Conservation (phyloP, 768 basidiomycete genomes). For the Naematelia encephala region DNA sequence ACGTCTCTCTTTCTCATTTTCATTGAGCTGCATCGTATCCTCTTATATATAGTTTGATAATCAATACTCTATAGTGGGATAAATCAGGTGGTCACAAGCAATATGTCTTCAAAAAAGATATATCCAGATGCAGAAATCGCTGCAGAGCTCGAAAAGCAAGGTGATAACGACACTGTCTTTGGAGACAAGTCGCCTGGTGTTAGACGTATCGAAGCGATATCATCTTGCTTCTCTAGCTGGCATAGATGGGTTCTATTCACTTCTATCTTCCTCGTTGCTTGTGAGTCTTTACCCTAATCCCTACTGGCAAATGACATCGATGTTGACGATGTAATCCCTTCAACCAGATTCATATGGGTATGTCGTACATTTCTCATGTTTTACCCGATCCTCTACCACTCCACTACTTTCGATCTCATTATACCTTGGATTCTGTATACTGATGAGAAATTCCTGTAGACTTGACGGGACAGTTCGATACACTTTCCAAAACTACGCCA, state of each 20-base stretch:
- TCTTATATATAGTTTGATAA: too few species aligned
- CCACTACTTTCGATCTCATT: slow-evolving; percentile 1
- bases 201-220: slow-evolving; percentile 43
- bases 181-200: slow-evolving; percentile 41
- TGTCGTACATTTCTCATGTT: neutral
- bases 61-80: too few species aligned
- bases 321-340: slow-evolving; percentile 1
- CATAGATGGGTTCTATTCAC: slow-evolving; percentile 36
- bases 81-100: too few species aligned
- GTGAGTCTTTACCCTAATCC: slow-evolving; percentile 21
- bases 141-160: slow-evolving; percentile 8
- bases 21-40: too few species aligned
- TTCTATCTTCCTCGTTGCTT: slow-evolving; percentile 45
- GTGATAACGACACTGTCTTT: slow-evolving; percentile 22
- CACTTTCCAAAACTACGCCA: slow-evolving; percentile 18
- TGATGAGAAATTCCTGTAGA: too few species aligned
- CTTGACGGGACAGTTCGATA: slow-evolving; percentile 21
- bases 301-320: neutral
- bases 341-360: neutral
- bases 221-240: slow-evolving; percentile 27
- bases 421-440: too few species aligned
- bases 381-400: slow-evolving; percentile 34
- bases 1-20: neutral
- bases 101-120: neutral
- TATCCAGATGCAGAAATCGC: neutral